Percentiles rank a stretch among this genome's conserved stretches.
Conservation (phyloP, 2,329 filamentous ascomycete species). For the Aureobasidium leucospermi region DNA sequence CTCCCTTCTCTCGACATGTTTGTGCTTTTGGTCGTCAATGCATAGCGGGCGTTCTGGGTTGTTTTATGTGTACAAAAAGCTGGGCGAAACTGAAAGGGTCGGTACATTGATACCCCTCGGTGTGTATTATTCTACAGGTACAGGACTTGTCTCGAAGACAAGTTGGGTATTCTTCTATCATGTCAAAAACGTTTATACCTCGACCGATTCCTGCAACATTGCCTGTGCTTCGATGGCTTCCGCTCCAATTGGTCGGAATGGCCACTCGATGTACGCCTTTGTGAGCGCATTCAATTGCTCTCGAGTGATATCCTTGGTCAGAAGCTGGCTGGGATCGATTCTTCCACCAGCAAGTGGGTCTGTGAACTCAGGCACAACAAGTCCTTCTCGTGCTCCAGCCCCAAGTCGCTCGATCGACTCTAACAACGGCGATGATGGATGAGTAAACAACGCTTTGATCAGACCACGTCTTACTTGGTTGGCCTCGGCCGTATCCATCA, state of each 20-base stretch:
- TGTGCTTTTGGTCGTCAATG: slow-evolving; percentile 7
- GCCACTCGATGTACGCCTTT: slow-evolving; percentile 58
- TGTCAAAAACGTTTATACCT: not conserved
- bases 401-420: slow-evolving; percentile 47
- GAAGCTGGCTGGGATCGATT: slow-evolving; percentile 37
- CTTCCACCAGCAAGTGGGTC: slow-evolving; percentile 44
- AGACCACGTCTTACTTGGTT: slow-evolving; percentile 33
- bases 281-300: slow-evolving; percentile 52
- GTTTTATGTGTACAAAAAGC: slow-evolving; percentile 6
- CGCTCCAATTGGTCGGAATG: slow-evolving; percentile 38
- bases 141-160: not conserved
- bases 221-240: slow-evolving; percentile 6
- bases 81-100: not conserved
- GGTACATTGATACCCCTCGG: slow-evolving; percentile 4
- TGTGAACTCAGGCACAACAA: slow-evolving; percentile 41
- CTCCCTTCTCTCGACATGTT: not conserved
- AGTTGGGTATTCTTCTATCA: not conserved
- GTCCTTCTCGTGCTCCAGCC: slow-evolving; percentile 49
- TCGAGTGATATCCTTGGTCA: slow-evolving; percentile 44
- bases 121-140: not conserved
- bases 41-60: slow-evolving; percentile 14
- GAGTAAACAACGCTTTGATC: slow-evolving; percentile 39
- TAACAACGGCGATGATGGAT: slow-evolving; percentile 31
- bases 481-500: slow-evolving; percentile 19
- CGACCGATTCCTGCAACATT: not conserved